A percentile compares a stretch with the other conserved stretches of the same genome.
These are phyloP conservation scores for Boechera retrofracta DNA, from an alignment of 345 rosid species.

Conservation along the genomic window DNA sequence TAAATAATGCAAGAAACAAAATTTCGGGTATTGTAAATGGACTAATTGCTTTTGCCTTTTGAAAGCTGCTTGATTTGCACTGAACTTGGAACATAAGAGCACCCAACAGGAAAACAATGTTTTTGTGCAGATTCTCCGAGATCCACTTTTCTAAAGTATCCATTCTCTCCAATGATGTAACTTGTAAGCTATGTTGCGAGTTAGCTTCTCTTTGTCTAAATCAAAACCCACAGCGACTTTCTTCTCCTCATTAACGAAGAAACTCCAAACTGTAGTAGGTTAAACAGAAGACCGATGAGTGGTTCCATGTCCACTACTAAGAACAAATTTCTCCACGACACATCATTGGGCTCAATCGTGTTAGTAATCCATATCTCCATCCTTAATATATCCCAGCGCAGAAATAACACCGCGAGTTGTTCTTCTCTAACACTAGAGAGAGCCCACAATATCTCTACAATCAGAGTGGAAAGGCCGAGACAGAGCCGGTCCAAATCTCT, in stretches of 20 bases:
- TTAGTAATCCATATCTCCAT: background rate
- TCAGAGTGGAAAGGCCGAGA: background rate
- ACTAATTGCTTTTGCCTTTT: background rate
- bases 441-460: background rate
- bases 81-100: slow-evolving; percentile 2
- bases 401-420: background rate
- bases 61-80: background rate
- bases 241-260: background rate
- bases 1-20: background rate
- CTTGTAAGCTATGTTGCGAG: background rate
- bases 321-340: background rate
- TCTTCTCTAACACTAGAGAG: background rate
- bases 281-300: background rate
- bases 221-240: background rate
- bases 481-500: background rate
- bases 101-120: background rate
- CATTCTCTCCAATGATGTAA: background rate
- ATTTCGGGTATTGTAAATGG: background rate
- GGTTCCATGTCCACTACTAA: background rate
- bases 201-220: background rate
- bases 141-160: background rate
- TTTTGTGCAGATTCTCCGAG: background rate
- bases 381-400: too few species aligned
- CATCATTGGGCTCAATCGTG: background rate
- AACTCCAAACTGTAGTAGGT: background rate